A percentile compares a stretch with the other conserved stretches of the same genome.
phyloP scores from a whole-genome alignment of 2,329 filamentous ascomycete genomes.

The Zalaria obscura region DNA sequence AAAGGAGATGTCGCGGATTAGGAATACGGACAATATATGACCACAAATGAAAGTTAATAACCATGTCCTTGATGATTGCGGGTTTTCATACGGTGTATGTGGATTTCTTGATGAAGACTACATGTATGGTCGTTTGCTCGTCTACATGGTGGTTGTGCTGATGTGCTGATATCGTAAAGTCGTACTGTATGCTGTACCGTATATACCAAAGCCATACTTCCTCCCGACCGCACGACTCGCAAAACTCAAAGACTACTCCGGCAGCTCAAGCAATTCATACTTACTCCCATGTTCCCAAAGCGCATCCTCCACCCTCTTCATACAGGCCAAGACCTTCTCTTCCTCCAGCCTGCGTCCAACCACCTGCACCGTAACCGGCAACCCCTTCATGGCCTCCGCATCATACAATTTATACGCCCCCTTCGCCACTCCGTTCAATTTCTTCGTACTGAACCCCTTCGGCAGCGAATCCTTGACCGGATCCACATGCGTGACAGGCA shows the following conservation, averaged over 20 bases:
- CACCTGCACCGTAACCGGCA: slow-evolving; percentile 77
- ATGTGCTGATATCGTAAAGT: too few relatives aligned
- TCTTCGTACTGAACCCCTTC: slow-evolving; percentile 41
- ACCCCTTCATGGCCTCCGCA: slow-evolving; percentile 65
- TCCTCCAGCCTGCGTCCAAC: slow-evolving; percentile 70
- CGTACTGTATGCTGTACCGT: too few relatives aligned
- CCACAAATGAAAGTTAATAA: too few relatives aligned
- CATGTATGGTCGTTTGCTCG: too few relatives aligned
- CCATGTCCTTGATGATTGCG: too few relatives aligned
- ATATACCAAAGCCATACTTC: too few relatives aligned
- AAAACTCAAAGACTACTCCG: not conserved
- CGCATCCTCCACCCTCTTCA: slow-evolving; percentile 65
- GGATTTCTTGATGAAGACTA: too few relatives aligned
- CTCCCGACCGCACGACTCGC: too few relatives aligned
- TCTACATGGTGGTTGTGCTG: too few relatives aligned
- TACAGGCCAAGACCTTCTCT: slow-evolving; percentile 72
- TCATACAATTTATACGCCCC: slow-evolving; percentile 84
- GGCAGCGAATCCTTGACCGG: slow-evolving; percentile 52
- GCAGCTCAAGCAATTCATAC: slow-evolving; percentile 34
- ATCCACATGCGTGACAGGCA: slow-evolving; percentile 80
- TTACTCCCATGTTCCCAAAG: slow-evolving; percentile 41
- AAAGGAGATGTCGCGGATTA: too few relatives aligned
- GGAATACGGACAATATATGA: too few relatives aligned
- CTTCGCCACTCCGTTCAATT: slow-evolving; percentile 63
- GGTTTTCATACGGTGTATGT: too few relatives aligned